Base-by-base conservation (phyloP, 164 flowering plant species). In the Chimonanthus praecox region DNA sequence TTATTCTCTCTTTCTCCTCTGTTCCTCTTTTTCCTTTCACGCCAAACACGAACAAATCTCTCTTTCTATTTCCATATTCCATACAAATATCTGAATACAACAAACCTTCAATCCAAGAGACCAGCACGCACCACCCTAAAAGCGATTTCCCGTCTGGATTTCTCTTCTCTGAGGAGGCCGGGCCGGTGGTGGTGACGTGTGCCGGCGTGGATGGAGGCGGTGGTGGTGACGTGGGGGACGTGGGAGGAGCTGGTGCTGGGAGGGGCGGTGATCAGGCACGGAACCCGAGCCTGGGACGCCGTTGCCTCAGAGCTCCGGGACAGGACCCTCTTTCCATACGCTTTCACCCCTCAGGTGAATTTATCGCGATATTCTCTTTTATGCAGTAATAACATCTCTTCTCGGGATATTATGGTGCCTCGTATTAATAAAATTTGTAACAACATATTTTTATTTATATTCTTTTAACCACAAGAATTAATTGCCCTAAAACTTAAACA, bases 201-300 rank as follows among this genome's bases (percentile, higher is more conserved):
- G 73, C 79, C 79, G 73, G 70, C 51, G 47, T 70, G 11, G 74
- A 60, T 33, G 74, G 75, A 51, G 76, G 69, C 60, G 84, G 71
- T 68, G 75, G 62, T 71, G 78, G 75, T 49, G 78, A 78, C 49
- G 70, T 92, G 98, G 98, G 94, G 96, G 47, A 92, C 97, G 49
- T 94, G 98, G 98, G 96, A 92, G 76, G 97, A 90, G 84, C 88
- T 94, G 7, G 74, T 94, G 45, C 80, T 94, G 0, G 96, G 88
- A 0, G 88, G 97, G 18, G 97, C 98, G 51, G 91, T 94, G 18
- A 80, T 89, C 66, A 80, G 96, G 70, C 92, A 94, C 75, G 98
- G 98, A 0, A 85, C 83, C 68, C 71, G 64, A 0, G 86, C 87
- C 75, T 94, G 98, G 98, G 83, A 80, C 72, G 82, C 83, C 75